Evolutionary conservation across 1,284 basidiomycete species (phyloP).

Genomic region (Ganoderma meredithae): DNA sequence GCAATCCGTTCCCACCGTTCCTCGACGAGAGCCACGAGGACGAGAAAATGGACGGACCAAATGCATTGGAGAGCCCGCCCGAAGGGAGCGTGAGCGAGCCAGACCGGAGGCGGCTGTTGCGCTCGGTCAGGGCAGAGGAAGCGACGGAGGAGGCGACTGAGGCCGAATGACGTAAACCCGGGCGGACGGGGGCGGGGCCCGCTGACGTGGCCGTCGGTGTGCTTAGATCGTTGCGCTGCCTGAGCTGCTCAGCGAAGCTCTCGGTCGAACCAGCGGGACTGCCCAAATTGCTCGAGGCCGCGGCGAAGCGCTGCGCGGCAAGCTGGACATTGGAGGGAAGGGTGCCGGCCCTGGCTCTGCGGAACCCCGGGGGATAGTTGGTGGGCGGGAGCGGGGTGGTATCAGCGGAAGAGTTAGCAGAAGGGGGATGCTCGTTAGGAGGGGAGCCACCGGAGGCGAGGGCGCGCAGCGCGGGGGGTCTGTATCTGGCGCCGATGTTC

Average conservation of each 20-base stretch:
- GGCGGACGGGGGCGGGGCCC: constrained; percentile 58
- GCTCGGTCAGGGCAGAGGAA: constrained; percentile 64
- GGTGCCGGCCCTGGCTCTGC: constrained; percentile 88
- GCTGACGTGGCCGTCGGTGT: constrained; percentile 48
- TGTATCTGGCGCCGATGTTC: constrained; percentile 69
- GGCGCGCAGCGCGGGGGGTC: constrained; percentile 81
- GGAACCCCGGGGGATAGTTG: constrained; percentile 80
- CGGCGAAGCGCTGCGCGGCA: constrained; percentile 82
- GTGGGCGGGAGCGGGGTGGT: constrained; percentile 64
- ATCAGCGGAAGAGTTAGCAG: constrained; percentile 64
- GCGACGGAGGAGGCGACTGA: constrained; percentile 70
- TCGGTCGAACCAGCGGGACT: constrained; percentile 67
- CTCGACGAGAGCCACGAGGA: constrained; percentile 84
- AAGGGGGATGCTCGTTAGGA: constrained; percentile 66
- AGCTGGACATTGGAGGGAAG: constrained; percentile 88
- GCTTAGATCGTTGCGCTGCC: constrained; percentile 54
- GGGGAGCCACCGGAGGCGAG: constrained; percentile 74
- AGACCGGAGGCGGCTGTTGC: constrained; percentile 85
- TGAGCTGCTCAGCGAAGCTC: constrained; percentile 64
- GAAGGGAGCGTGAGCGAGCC: constrained; percentile 80
- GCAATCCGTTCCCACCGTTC: constrained; percentile 63
- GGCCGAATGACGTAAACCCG: constrained; percentile 79
- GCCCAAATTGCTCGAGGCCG: constrained; percentile 64
- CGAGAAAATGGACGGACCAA: constrained; percentile 87
- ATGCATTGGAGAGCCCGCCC: constrained; percentile 83